phyloP scores from a whole-genome alignment of 202 grass and related monocot species.

The Dendrocalamus latiflorus region DNA sequence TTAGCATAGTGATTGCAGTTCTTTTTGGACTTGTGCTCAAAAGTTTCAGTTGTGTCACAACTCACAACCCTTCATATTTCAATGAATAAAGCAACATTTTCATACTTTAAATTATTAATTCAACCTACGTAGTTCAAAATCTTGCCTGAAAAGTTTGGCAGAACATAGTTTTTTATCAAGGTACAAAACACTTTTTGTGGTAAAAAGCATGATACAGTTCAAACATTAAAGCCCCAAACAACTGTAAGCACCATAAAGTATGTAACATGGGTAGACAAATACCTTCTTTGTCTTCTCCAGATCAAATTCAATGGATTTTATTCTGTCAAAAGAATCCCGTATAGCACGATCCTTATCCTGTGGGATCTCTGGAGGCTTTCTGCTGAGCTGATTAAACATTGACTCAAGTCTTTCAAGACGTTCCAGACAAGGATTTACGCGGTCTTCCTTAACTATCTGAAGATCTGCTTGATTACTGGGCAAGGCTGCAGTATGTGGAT shows the following conservation, averaged over 20 bases:
- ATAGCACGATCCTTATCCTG: constrained; percentile 68
- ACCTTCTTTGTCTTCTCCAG: constrained; percentile 94
- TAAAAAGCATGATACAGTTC: neutral
- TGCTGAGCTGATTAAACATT: too few species aligned
- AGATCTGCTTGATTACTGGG: too few species aligned
- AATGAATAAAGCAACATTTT: neutral
- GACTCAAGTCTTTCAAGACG: too few species aligned
- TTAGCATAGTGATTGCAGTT: neutral
- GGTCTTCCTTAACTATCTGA: too few species aligned
- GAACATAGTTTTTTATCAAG: constrained; percentile 4
- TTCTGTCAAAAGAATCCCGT: constrained; percentile 72
- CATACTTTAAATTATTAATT: neutral
- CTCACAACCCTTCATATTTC: neutral
- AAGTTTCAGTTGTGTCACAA: neutral
- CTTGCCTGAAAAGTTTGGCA: neutral
- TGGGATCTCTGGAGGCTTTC: too few species aligned
- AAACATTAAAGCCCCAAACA: constrained; percentile 5
- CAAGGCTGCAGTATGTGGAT: too few species aligned
- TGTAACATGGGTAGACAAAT: constrained; percentile 23
- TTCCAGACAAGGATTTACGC: too few species aligned
- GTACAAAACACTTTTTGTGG: neutral
- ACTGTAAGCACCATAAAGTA: neutral
- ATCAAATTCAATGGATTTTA: constrained; percentile 77
- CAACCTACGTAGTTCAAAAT: neutral
- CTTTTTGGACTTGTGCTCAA: neutral